phyloP scores from a whole-genome alignment of 805 yeast genomes.

The Wickerhamomyces subpelliculosus region DNA sequence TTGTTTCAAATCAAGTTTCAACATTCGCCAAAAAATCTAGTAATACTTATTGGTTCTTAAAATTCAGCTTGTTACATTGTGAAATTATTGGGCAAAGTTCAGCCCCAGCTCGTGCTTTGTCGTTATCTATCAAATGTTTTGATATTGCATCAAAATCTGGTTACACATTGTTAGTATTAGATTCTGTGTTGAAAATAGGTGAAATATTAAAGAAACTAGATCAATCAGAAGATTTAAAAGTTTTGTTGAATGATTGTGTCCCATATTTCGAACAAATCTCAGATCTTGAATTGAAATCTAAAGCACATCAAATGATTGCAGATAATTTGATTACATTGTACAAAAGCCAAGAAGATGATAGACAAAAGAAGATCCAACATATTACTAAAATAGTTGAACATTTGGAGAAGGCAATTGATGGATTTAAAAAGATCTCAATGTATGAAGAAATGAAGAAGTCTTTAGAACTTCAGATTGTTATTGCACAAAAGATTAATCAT shows the following conservation, averaged over 20 bases:
- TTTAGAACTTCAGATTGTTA: slow-evolving; percentile 30
- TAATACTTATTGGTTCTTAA: slow-evolving; percentile 38
- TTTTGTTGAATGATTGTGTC: slow-evolving; percentile 34
- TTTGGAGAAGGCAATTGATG: slow-evolving; percentile 36
- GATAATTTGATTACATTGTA: slow-evolving; percentile 15
- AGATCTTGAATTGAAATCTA: slow-evolving; percentile 32
- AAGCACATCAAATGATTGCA: slow-evolving; percentile 29
- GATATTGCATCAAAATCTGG: slow-evolving; percentile 41
- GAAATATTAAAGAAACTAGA: slow-evolving; percentile 36
- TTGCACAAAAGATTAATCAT: slow-evolving; percentile 28
- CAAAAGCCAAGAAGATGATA: background rate
- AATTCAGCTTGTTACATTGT: slow-evolving; percentile 41
- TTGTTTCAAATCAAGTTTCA: slow-evolving; percentile 7
- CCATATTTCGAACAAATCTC: slow-evolving; percentile 37
- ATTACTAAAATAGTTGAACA: slow-evolving; percentile 26
- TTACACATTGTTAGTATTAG: slow-evolving; percentile 35
- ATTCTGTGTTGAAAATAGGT: slow-evolving; percentile 40
- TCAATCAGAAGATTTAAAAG: slow-evolving; percentile 35
- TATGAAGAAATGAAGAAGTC: slow-evolving; percentile 32
- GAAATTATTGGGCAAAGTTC: slow-evolving; percentile 35
- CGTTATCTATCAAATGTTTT: slow-evolving; percentile 42
- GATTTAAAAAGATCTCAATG: slow-evolving; percentile 34
- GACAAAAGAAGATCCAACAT: background rate
- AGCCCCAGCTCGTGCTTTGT: slow-evolving; percentile 42
- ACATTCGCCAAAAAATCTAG: slow-evolving; percentile 9